Evolutionary conservation across 306 rosid genomes (phyloP).

Genomic region (Cucurbita ficifolia): DNA sequence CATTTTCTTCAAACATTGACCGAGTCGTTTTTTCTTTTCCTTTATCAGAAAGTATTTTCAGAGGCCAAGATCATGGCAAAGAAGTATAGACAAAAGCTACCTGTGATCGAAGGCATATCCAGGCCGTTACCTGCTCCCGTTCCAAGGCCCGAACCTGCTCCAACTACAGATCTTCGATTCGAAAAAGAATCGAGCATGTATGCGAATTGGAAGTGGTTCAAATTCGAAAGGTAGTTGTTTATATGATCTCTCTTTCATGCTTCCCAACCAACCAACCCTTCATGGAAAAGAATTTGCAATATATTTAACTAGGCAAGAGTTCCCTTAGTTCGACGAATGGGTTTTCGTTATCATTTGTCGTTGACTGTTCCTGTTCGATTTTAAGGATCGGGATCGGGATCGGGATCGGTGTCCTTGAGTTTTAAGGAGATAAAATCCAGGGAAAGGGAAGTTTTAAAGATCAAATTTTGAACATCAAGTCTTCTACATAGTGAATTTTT

Average conservation of each 20-base stretch:
- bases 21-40: neutral
- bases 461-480: neutral
- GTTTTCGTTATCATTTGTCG: neutral
- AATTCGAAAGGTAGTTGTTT: slow-evolving; percentile 35
- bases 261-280: neutral
- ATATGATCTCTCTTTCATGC: neutral
- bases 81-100: slow-evolving; percentile 58
- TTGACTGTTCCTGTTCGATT: neutral
- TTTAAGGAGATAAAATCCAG: neutral
- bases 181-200: slow-evolving; percentile 49
- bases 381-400: neutral
- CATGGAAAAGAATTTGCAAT: neutral
- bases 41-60: slow-evolving; percentile 41
- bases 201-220: slow-evolving; percentile 88
- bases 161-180: slow-evolving; percentile 26
- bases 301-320: neutral
- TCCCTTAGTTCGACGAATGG: neutral
- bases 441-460: neutral
- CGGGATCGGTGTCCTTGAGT: too few species aligned
- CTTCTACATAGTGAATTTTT: neutral
- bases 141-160: slow-evolving; percentile 15
- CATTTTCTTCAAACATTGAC: neutral
- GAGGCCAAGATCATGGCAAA: slow-evolving; percentile 80
- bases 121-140: neutral
- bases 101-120: slow-evolving; percentile 5